phyloP scores from a whole-genome alignment of 768 basidiomycete species.

The Omphalotus guepiniiformis region DNA sequence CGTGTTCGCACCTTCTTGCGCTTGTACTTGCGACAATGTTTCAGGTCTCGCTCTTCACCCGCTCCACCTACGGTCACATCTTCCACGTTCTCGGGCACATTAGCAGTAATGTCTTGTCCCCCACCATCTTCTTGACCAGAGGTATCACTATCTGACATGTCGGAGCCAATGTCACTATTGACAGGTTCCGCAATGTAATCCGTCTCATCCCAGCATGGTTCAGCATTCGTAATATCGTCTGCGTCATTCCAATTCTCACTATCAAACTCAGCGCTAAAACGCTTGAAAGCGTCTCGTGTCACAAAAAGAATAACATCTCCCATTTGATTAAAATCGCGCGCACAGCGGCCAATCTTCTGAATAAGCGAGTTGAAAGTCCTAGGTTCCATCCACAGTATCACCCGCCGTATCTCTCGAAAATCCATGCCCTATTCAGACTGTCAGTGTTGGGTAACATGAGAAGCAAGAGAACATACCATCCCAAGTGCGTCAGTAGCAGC shows the following conservation, averaged over 20 bases:
- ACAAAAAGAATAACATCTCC: slow-evolving; percentile 10
- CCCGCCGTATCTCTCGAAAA: slow-evolving; percentile 9
- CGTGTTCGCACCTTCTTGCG: neutral
- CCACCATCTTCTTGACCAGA: neutral
- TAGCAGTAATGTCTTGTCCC: neutral
- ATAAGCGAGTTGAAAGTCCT: slow-evolving; percentile 10
- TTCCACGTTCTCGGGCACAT: neutral
- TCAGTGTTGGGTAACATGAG: neutral
- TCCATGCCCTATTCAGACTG: slow-evolving; percentile 12
- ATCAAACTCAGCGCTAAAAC: slow-evolving; percentile 3
- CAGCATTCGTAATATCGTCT: neutral
- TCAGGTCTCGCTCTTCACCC: neutral
- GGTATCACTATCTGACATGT: neutral
- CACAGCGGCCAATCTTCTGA: slow-evolving; percentile 14
- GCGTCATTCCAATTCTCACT: neutral
- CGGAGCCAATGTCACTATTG: neutral
- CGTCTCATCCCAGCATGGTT: neutral
- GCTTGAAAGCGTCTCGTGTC: slow-evolving; percentile 8
- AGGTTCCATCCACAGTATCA: slow-evolving; percentile 12
- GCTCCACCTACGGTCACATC: neutral
- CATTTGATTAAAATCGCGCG: neutral
- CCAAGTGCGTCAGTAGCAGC: slow-evolving; percentile 15
- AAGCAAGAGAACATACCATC: slow-evolving; percentile 4
- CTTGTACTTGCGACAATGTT: neutral
- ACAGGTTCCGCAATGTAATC: neutral